Conservation (phyloP, 2,329 filamentous ascomycete genomes). For the Fusarium pseudonygamai region DNA sequence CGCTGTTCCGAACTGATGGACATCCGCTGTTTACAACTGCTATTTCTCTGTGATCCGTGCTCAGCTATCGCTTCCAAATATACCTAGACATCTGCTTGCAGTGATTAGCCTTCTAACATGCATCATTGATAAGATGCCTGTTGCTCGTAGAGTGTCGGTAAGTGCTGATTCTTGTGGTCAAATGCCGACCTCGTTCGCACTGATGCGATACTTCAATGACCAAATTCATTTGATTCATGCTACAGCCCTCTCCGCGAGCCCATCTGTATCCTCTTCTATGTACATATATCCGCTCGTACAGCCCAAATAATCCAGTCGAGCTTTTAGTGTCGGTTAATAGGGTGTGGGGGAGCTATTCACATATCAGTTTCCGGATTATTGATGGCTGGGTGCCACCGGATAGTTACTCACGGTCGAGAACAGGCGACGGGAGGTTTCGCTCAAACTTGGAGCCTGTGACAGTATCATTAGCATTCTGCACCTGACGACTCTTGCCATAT, state of each 20-base stretch:
- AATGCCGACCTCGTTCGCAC: neutral
- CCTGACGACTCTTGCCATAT: neutral
- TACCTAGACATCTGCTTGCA: neutral
- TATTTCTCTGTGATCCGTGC: neutral
- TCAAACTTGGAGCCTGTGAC: slow-evolving; percentile 89
- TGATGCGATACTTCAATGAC: neutral
- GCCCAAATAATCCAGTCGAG: slow-evolving; percentile 6
- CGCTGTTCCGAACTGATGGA: neutral
- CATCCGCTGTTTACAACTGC: too few species aligned
- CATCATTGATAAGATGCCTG: neutral
- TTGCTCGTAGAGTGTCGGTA: neutral
- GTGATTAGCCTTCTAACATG: neutral
- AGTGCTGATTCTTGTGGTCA: neutral
- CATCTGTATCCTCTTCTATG: slow-evolving; percentile 31
- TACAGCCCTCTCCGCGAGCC: slow-evolving; percentile 8
- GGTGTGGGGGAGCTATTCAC: slow-evolving; percentile 43
- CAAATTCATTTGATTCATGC: slow-evolving; percentile 28
- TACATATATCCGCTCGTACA: slow-evolving; percentile 28
- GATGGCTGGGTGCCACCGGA: neutral
- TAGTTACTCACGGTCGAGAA: slow-evolving; percentile 77
- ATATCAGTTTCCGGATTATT: slow-evolving; percentile 11
- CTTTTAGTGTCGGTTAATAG: slow-evolving; percentile 40
- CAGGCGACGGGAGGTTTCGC: slow-evolving; percentile 84
- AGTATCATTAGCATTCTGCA: slow-evolving; percentile 21
- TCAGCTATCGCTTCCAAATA: neutral